Percentiles rank a stretch among this genome's conserved stretches.
phyloP scores from a whole-genome alignment of 371 early-diverging fungal genomes.

The Actinomortierella wolfii region DNA sequence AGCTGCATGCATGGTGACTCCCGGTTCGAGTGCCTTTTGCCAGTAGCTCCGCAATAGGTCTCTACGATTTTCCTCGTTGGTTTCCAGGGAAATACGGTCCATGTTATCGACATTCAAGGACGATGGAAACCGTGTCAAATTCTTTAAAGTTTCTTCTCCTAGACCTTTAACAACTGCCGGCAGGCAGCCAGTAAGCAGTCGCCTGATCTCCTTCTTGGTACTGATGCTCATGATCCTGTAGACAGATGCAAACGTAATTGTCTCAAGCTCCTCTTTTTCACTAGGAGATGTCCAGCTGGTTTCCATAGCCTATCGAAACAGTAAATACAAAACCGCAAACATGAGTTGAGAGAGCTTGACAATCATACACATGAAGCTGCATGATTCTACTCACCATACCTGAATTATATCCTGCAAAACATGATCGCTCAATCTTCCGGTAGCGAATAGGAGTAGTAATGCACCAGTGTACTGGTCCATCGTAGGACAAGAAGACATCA shows the following conservation, averaged over 20 bases:
- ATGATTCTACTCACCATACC: not conserved
- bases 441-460: slow-evolving; percentile 1
- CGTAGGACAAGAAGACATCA: not conserved
- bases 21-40: not conserved
- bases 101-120: not conserved
- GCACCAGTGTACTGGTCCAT: slow-evolving; percentile 1
- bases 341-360: not conserved
- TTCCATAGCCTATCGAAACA: not conserved
- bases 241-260: slow-evolving; percentile 9
- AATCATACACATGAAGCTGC: not conserved
- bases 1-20: too few species aligned
- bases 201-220: slow-evolving; percentile 21
- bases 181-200: slow-evolving; percentile 18
- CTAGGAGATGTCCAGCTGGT: too few species aligned
- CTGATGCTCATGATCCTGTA: slow-evolving; percentile 37
- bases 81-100: not conserved
- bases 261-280: not conserved
- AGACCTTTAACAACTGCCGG: slow-evolving; percentile 8
- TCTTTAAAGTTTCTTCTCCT: slow-evolving; percentile 1
- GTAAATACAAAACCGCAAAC: not conserved
- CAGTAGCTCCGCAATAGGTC: not conserved
- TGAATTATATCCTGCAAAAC: slow-evolving; percentile 18
- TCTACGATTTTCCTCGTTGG: not conserved
- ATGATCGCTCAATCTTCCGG: slow-evolving; percentile 26
- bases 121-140: slow-evolving; percentile 4